Evolutionary conservation across 257 asterid species (phyloP).

Genomic region (Phtheirospermum japonicum): DNA sequence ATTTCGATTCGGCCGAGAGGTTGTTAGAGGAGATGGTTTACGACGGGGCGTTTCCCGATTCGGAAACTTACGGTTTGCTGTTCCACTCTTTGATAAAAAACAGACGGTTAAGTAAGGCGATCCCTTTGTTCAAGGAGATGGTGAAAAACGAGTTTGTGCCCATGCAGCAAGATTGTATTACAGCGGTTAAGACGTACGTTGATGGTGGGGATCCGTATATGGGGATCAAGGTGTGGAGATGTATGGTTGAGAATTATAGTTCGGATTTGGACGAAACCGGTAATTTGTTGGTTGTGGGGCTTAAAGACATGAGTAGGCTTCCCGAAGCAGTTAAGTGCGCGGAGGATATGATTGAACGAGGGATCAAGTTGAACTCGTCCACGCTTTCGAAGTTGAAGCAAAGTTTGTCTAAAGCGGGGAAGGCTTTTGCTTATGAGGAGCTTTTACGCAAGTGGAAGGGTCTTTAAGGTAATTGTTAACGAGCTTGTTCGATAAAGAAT

Average conservation of each 20-base stretch:
- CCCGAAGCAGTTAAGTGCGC: constrained; percentile 73
- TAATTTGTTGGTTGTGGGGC: constrained; percentile 55
- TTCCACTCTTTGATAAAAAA: constrained; percentile 52
- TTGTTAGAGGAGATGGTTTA: constrained; percentile 64
- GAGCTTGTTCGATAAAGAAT: too few species aligned
- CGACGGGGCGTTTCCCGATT: constrained; percentile 59
- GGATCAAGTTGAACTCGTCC: constrained; percentile 53
- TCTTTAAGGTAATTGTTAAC: not conserved
- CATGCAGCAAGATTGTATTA: constrained; percentile 45
- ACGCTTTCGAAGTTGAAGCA: constrained; percentile 67
- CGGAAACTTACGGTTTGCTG: constrained; percentile 51
- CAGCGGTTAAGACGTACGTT: constrained; percentile 43
- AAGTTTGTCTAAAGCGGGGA: constrained; percentile 47
- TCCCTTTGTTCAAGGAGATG: constrained; percentile 62
- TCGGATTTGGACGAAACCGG: constrained; percentile 72
- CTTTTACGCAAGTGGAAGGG: constrained; percentile 63
- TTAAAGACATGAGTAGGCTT: constrained; percentile 46
- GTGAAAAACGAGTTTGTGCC: constrained; percentile 69
- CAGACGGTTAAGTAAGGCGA: constrained; percentile 49
- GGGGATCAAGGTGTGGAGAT: constrained; percentile 61
- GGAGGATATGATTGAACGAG: constrained; percentile 64
- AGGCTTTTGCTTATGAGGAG: constrained; percentile 48
- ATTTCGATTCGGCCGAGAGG: constrained; percentile 43
- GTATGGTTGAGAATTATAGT: constrained; percentile 51
- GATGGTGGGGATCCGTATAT: constrained; percentile 49